These are phyloP conservation scores for Trichoderma polysporum DNA, from an alignment of 2,329 filamentous ascomycete species.

Conservation along the genomic window DNA sequence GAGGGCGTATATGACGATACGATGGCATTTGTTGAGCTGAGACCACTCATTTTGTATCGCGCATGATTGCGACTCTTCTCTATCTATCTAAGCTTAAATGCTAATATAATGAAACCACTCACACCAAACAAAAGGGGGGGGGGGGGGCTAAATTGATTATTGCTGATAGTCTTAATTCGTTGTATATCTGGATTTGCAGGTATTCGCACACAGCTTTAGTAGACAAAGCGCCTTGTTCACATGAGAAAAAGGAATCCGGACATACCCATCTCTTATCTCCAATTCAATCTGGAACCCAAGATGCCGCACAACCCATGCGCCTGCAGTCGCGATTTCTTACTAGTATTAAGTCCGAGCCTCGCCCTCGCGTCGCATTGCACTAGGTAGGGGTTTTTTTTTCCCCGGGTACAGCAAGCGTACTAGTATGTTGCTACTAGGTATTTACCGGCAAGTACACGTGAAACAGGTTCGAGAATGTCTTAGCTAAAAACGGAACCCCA, in stretches of 20 bases:
- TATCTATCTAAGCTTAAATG: background rate
- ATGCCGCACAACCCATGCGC: background rate
- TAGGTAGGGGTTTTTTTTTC: background rate
- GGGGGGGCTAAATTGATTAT: too few relatives aligned
- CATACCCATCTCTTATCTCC: background rate
- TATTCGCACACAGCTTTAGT: background rate
- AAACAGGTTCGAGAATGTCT: background rate
- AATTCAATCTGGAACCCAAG: background rate
- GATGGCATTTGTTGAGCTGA: background rate
- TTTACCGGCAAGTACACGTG: background rate
- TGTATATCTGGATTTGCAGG: background rate
- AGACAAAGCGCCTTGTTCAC: background rate
- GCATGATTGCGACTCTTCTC: background rate
- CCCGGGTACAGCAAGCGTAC: conserved; percentile 10
- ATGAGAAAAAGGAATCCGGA: background rate
- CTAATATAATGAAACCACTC: background rate
- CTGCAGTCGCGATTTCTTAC: background rate
- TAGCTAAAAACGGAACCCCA: background rate
- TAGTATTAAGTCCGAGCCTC: background rate
- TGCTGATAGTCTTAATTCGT: too few relatives aligned
- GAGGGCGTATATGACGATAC: background rate
- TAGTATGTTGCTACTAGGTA: too few relatives aligned
- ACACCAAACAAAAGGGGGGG: too few relatives aligned
- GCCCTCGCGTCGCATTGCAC: background rate
- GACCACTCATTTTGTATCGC: background rate